Evolutionary conservation across 2,329 filamentous ascomycete species (phyloP), one percentile per base, ranked within the genome.

Genomic region (Lachnellula subtilissima): DNA sequence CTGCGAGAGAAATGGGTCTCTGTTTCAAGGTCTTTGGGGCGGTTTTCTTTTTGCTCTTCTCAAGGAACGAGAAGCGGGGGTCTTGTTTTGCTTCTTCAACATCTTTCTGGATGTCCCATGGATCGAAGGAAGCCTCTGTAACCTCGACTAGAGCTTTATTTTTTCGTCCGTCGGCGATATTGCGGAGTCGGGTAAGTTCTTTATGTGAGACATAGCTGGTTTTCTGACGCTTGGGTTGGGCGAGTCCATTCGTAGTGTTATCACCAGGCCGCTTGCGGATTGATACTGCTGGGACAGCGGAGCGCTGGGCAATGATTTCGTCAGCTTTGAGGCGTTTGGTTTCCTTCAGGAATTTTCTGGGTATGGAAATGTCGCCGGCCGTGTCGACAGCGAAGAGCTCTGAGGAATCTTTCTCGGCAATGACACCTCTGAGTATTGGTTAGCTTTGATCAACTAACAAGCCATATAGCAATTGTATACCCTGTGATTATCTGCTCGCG

Each of bases 401-500:
- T 52, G 87, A 84, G 1, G 92, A 90, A 0, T 84, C 74, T 71
- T 91, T 91, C 72, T 99, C 94, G 51, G 86, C 81, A 52, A 97
- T 78, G 15, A 97, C 82, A 71, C 93, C 94, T 73, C 91, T 95
- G 63, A 39, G 62, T 23, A 62, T 46, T 25, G 39, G 32, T 55
- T 45, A 22, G 17, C 36, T 35, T 23, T 45, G 5, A 25, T 39
- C 48, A 52, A 45, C 32, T 49, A 32, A 23, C 40, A 40, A 46
- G 19, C 12, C 19, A 12, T 9, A 14, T 0, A 45, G 42, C 12
- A 32, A 48, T 52, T 56, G 52, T 67, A 58, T 78, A 93, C 91
- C 94, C 94, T 78, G 87, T 82, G 64, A 96, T 94, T 59, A 97
- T 87, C 76, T 97, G 89, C 57, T 95, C 88, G 67, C 94, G 91